Conservation (phyloP, 164 flowering plant species). For the Nymphaea thermarum region DNA sequence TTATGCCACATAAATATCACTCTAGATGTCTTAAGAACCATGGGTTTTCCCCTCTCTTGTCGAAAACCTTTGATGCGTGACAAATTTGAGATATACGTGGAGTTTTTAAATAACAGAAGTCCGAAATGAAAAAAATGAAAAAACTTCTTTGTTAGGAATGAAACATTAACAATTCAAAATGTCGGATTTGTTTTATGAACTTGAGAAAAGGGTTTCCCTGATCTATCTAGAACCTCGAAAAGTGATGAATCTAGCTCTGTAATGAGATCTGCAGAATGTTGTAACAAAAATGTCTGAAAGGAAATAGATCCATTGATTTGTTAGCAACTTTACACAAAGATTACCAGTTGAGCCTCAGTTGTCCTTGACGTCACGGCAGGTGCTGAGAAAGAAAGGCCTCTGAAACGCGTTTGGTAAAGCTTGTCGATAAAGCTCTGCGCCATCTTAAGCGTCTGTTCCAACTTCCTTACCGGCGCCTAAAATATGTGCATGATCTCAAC, state of each 20-base stretch:
- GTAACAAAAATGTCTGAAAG: no score
- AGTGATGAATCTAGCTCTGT: no score
- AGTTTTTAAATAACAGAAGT: neutral
- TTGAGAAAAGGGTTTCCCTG: neutral
- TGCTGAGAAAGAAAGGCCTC: conserved; percentile 47
- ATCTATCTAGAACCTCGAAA: no score
- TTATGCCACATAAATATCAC: neutral
- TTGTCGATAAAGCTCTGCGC: conserved; percentile 28
- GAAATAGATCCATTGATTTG: neutral
- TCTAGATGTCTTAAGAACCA: no score
- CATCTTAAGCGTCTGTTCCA: conserved; percentile 11
- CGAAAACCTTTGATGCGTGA: no score
- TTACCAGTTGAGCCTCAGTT: conserved; percentile 53
- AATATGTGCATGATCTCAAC: no score
- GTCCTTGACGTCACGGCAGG: conserved; percentile 43
- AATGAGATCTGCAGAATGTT: no score
- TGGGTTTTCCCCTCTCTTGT: no score
- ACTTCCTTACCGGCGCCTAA: conserved; percentile 3
- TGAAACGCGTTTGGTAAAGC: conserved; percentile 25
- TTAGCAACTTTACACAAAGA: neutral
- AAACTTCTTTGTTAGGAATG: neutral
- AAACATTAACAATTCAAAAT: neutral
- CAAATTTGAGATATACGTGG: neutral
- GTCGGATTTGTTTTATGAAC: neutral
- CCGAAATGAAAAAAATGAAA: neutral